These are phyloP conservation scores for Ascochyta fabae DNA, from an alignment of 2,329 filamentous ascomycete genomes.

Conservation along the genomic window DNA sequence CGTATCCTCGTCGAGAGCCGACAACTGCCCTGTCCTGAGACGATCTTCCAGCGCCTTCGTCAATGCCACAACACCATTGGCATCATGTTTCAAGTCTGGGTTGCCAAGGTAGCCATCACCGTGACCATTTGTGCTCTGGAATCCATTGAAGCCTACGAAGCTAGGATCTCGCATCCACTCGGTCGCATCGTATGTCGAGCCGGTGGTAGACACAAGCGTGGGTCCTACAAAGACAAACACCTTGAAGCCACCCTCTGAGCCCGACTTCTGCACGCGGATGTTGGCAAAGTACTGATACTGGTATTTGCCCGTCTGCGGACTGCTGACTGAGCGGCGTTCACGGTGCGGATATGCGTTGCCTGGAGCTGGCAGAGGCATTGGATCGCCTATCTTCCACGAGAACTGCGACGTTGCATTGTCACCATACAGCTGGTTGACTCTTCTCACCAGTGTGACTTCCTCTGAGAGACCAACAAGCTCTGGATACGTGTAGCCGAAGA, in stretches of 20 bases:
- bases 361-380: not conserved
- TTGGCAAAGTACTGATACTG: slow-evolving; percentile 69
- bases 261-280: slow-evolving; percentile 66
- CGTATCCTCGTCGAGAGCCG: slow-evolving; percentile 27
- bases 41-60: slow-evolving; percentile 51
- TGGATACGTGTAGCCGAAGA: slow-evolving; percentile 77
- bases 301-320: slow-evolving; percentile 9
- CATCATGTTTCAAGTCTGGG: slow-evolving; percentile 2
- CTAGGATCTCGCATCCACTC: slow-evolving; percentile 62
- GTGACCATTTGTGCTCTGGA: slow-evolving; percentile 34
- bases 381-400: slow-evolving; percentile 15
- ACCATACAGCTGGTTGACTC: slow-evolving; percentile 69
- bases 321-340: slow-evolving; percentile 14
- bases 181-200: slow-evolving; percentile 60
- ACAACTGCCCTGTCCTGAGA: slow-evolving; percentile 42
- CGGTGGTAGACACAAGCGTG: slow-evolving; percentile 39
- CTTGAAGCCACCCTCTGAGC: slow-evolving; percentile 66
- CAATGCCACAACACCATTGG: slow-evolving; percentile 53
- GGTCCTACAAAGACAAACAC: slow-evolving; percentile 73
- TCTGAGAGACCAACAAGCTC: slow-evolving; percentile 58
- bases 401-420: slow-evolving; percentile 37
- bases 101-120: slow-evolving; percentile 10
- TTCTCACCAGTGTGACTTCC: slow-evolving; percentile 51
- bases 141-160: slow-evolving; percentile 67
- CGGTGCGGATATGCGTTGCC: slow-evolving; percentile 1